phyloP scores from a whole-genome alignment of 495 filamentous ascomycete genomes.

The Penicillium argentinense region DNA sequence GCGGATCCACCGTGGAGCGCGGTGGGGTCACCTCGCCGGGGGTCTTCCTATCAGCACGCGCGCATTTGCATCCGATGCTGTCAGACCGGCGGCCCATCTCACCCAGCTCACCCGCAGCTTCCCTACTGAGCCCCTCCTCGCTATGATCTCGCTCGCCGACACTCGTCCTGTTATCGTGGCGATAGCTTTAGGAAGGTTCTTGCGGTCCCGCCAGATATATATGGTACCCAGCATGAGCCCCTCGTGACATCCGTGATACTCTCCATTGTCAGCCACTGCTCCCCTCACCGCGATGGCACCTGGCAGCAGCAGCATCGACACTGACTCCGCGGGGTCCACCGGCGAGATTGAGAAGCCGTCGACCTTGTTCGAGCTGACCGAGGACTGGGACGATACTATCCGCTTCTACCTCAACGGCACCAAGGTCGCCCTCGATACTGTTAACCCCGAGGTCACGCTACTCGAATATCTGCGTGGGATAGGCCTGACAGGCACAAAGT shows the following conservation, averaged over 20 bases:
- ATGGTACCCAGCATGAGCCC: conserved; percentile 8
- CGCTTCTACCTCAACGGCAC: conserved; percentile 95
- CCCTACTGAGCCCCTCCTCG: conserved; percentile 17
- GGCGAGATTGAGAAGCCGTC: conserved; percentile 41
- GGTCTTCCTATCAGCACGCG: conserved; percentile 1
- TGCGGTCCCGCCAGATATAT: conserved; percentile 13
- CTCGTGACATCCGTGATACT: conserved; percentile 10
- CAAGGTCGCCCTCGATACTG: conserved; percentile 76
- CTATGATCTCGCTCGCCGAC: not conserved
- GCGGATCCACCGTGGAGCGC: conserved; percentile 15
- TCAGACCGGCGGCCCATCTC: not conserved
- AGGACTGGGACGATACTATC: conserved; percentile 65
- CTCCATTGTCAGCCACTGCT: conserved; percentile 1
- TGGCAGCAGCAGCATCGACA: conserved; percentile 48
- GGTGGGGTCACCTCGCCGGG: conserved; percentile 7
- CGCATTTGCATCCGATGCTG: not conserved
- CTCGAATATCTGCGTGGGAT: conserved; percentile 90
- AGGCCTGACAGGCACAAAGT: conserved; percentile 74
- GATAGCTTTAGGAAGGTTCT: conserved; percentile 24
- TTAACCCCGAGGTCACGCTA: conserved; percentile 89
- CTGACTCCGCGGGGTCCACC: conserved; percentile 53
- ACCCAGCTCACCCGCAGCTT: conserved; percentile 12
- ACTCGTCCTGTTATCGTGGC: not conserved
- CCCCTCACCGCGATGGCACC: conserved; percentile 60
- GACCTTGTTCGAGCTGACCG: conserved; percentile 57